phyloP scores from a whole-genome alignment of 1,139 yeast genomes.

The Geotrichum citri-aurantii region DNA sequence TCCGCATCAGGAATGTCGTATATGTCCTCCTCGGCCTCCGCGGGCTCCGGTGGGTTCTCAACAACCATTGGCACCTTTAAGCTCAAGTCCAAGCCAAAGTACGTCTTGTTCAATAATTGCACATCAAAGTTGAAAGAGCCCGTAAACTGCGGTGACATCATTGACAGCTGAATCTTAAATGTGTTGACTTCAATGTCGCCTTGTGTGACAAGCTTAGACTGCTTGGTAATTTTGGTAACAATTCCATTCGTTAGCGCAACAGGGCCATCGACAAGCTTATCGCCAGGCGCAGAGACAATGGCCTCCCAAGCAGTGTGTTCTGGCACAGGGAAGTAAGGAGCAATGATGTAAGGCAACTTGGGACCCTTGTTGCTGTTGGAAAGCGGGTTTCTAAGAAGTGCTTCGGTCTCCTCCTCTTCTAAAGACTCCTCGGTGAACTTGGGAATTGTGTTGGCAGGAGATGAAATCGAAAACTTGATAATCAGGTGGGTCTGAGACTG shows the following conservation, averaged over 20 bases:
- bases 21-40: slow-evolving; percentile 26
- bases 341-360: slow-evolving; percentile 51
- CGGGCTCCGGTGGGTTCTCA: slow-evolving; percentile 32
- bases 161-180: slow-evolving; percentile 63
- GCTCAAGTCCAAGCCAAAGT: slow-evolving; percentile 38
- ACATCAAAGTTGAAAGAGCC: slow-evolving; percentile 55
- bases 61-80: slow-evolving; percentile 38
- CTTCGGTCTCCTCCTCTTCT: slow-evolving; percentile 49
- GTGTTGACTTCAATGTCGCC: slow-evolving; percentile 51
- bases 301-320: slow-evolving; percentile 55
- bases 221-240: slow-evolving; percentile 41
- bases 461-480: slow-evolving; percentile 67
- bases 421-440: slow-evolving; percentile 39
- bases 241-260: slow-evolving; percentile 50
- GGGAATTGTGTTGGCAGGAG: slow-evolving; percentile 41
- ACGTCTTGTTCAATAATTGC: slow-evolving; percentile 33
- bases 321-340: slow-evolving; percentile 69
- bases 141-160: slow-evolving; percentile 62
- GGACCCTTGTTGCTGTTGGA: slow-evolving; percentile 63
- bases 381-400: slow-evolving; percentile 66
- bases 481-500: slow-evolving; percentile 67
- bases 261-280: slow-evolving; percentile 69
- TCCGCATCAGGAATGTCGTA: slow-evolving; percentile 49
- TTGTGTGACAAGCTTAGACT: slow-evolving; percentile 27
- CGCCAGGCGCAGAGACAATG: slow-evolving; percentile 63